These are phyloP conservation scores for Beauveria sp. DNA, from an alignment of 2,329 filamentous ascomycete genomes.

Conservation along the genomic window DNA sequence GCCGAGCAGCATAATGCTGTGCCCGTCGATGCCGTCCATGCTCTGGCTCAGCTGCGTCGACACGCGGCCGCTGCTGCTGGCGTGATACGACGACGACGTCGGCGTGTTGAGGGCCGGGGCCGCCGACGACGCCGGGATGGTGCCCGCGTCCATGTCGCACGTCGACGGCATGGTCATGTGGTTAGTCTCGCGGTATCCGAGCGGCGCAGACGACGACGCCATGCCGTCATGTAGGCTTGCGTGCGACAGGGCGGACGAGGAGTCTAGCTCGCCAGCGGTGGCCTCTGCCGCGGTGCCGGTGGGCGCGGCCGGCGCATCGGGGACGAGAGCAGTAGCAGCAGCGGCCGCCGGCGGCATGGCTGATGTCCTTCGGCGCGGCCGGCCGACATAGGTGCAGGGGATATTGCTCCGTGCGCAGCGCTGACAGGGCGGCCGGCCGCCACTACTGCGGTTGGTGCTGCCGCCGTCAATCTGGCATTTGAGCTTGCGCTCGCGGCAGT, in stretches of 20 bases:
- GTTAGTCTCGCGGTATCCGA: neutral
- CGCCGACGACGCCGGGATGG: neutral
- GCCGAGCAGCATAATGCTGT: conserved; percentile 24
- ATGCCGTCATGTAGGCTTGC: neutral
- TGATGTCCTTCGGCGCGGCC: conserved; percentile 4
- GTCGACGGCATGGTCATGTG: neutral
- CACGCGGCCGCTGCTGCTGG: neutral
- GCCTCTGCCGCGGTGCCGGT: neutral
- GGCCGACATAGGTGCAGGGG: conserved; percentile 13
- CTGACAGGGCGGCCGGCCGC: conserved; percentile 3
- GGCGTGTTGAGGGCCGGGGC: conserved; percentile 3
- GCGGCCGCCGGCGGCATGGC: neutral
- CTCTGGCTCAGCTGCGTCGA: conserved; percentile 15
- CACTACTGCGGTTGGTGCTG: neutral
- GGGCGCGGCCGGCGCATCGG: neutral
- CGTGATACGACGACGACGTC: neutral
- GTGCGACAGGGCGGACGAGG: neutral
- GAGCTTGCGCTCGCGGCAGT: conserved; percentile 13
- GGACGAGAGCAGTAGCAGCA: neutral
- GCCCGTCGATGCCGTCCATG: conserved; percentile 23
- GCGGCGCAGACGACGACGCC: neutral
- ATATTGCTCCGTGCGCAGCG: conserved; percentile 6
- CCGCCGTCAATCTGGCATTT: conserved; percentile 10
- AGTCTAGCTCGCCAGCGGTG: neutral
- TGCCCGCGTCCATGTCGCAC: neutral